Conservation (phyloP, 2,329 filamentous ascomycete genomes). For the Capronia coronata region DNA sequence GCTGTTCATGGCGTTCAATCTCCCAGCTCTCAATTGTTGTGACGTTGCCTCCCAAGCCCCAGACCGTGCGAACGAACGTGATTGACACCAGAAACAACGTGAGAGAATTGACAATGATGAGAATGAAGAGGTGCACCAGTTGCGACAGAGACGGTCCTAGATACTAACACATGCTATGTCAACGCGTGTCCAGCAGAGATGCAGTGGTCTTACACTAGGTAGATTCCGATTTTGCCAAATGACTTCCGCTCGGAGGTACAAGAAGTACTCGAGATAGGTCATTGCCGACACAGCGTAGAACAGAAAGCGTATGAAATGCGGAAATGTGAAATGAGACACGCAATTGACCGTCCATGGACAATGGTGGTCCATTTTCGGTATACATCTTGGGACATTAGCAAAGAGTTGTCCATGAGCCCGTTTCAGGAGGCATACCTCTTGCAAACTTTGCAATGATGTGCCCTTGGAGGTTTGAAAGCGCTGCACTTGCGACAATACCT, state of each 20-base stretch:
- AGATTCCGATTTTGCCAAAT: slow-evolving; percentile 52
- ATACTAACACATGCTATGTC: slow-evolving; percentile 40
- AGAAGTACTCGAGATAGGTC: slow-evolving; percentile 49
- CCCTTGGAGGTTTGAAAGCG: slow-evolving; percentile 54
- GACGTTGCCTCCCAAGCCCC: slow-evolving; percentile 51
- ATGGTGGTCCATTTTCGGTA: slow-evolving; percentile 62
- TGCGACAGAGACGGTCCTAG: slow-evolving; percentile 51
- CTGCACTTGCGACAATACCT: slow-evolving; percentile 59
- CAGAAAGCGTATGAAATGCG: slow-evolving; percentile 59
- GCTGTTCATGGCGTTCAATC: slow-evolving; percentile 44
- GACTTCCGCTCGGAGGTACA: slow-evolving; percentile 46
- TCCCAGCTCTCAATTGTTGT: slow-evolving; percentile 62
- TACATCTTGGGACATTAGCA: slow-evolving; percentile 42
- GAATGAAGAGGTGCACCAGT: slow-evolving; percentile 50
- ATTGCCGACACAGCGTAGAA: slow-evolving; percentile 55
- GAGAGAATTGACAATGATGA: slow-evolving; percentile 50
- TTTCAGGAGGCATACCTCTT: slow-evolving; percentile 43
- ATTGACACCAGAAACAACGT: slow-evolving; percentile 51
- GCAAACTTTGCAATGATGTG: slow-evolving; percentile 61
- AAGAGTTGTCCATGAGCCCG: background rate
- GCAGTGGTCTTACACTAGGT: slow-evolving; percentile 46
- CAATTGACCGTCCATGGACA: slow-evolving; percentile 63
- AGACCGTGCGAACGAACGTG: slow-evolving; percentile 50
- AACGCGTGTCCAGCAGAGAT: slow-evolving; percentile 11
- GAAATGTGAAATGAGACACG: slow-evolving; percentile 59